Percentiles rank a stretch among this genome's conserved stretches.
phyloP scores from a whole-genome alignment of 73 alveolate genomes.

The Tetrahymena elliotti region DNA sequence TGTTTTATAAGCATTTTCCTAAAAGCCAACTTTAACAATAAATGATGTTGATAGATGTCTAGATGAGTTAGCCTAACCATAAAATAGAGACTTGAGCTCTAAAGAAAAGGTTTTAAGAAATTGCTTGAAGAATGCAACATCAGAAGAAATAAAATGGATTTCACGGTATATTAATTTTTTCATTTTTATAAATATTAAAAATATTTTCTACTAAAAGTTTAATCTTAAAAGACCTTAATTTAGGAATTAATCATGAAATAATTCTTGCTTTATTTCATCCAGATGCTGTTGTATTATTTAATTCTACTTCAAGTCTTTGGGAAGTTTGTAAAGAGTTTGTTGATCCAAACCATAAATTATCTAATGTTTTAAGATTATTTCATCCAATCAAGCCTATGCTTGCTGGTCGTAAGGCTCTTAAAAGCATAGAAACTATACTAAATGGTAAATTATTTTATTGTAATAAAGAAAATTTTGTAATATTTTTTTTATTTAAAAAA shows the following conservation, averaged over 20 bases:
- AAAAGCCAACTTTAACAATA: slow-evolving; percentile 57
- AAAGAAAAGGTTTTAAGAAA: slow-evolving; percentile 60
- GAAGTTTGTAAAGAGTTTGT: slow-evolving; percentile 81
- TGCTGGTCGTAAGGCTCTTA: slow-evolving; percentile 57
- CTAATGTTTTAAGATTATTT: slow-evolving; percentile 74
- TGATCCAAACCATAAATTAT: slow-evolving; percentile 58
- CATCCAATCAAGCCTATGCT: slow-evolving; percentile 95
- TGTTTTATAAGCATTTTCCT: slow-evolving; percentile 60
- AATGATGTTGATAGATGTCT: slow-evolving; percentile 65
- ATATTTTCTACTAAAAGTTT: slow-evolving; percentile 39
- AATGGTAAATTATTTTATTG: slow-evolving; percentile 19
- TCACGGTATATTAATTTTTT: neutral
- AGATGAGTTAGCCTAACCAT: slow-evolving; percentile 62
- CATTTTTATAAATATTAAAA: neutral
- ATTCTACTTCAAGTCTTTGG: slow-evolving; percentile 74
- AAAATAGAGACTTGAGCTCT: slow-evolving; percentile 53
- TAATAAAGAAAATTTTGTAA: neutral
- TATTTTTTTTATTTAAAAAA: neutral
- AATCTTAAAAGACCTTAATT: slow-evolving; percentile 81
- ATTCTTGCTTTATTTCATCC: slow-evolving; percentile 75
- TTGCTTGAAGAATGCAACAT: slow-evolving; percentile 60
- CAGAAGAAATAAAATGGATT: slow-evolving; percentile 89
- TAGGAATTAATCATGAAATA: slow-evolving; percentile 82
- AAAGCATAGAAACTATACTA: slow-evolving; percentile 51
- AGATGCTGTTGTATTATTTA: slow-evolving; percentile 84